Evolutionary conservation across 495 filamentous ascomycete genomes (phyloP).

Genomic region (Neurospora pannonica): DNA sequence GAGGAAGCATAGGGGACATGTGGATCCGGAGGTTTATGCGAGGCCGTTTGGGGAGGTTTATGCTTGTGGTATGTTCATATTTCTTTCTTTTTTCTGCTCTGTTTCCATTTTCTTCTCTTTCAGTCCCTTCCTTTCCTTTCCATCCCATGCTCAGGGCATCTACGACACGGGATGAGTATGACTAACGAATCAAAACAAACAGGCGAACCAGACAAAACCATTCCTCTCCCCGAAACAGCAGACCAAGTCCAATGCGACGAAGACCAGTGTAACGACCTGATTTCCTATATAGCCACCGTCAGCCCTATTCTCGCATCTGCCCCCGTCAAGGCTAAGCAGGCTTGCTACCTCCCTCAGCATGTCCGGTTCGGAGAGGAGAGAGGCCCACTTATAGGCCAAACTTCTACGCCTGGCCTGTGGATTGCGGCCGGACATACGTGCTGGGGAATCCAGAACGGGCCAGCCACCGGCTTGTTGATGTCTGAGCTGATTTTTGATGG

Average conservation of each 20-base stretch:
- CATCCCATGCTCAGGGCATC: not conserved
- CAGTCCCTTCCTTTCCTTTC: no score
- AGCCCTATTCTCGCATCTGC: slow-evolving; percentile 69
- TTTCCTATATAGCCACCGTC: slow-evolving; percentile 69
- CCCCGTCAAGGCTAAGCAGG: slow-evolving; percentile 71
- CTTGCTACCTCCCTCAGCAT: slow-evolving; percentile 84
- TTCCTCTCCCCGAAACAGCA: slow-evolving; percentile 67
- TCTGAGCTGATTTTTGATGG: slow-evolving; percentile 81
- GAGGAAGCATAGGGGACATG: slow-evolving; percentile 47
- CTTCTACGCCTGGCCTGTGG: slow-evolving; percentile 65
- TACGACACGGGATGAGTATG: not conserved
- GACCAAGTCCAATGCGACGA: slow-evolving; percentile 71
- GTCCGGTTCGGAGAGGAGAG: slow-evolving; percentile 45
- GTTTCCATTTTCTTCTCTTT: no score
- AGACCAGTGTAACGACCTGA: slow-evolving; percentile 74
- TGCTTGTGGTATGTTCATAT: slow-evolving; percentile 52
- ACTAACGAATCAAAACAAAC: slow-evolving; percentile 2
- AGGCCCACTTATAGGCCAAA: slow-evolving; percentile 70
- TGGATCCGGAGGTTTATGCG: slow-evolving; percentile 88
- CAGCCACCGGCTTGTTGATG: slow-evolving; percentile 82
- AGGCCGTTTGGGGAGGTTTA: slow-evolving; percentile 84
- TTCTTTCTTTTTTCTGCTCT: not conserved
- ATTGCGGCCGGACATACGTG: slow-evolving; percentile 90
- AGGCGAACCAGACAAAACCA: slow-evolving; percentile 71
- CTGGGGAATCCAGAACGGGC: slow-evolving; percentile 97